Percentiles rank a stretch among this genome's conserved stretches.
These are phyloP conservation scores for Cadophora sp. DNA, from an alignment of 2,329 filamentous ascomycete species.

Conservation along the genomic window DNA sequence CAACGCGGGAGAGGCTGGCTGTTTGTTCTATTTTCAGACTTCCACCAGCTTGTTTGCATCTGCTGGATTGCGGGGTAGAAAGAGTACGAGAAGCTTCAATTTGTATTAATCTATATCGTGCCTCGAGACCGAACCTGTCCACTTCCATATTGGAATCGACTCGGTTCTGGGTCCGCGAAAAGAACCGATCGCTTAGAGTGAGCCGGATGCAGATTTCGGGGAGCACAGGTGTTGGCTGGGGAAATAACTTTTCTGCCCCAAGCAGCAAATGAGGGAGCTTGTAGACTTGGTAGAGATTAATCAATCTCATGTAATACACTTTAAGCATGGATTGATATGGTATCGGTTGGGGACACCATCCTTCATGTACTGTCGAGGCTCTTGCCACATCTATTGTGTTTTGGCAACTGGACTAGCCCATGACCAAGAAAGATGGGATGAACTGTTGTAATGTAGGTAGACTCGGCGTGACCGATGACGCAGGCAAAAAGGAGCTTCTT, in stretches of 20 bases:
- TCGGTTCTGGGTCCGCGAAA: background rate
- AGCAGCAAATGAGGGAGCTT: background rate
- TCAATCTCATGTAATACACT: background rate
- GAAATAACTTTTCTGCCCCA: background rate
- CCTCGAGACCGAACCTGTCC: constrained; percentile 9
- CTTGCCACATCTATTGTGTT: background rate
- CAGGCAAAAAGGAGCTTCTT: background rate
- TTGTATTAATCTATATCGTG: constrained; percentile 23
- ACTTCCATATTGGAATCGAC: background rate
- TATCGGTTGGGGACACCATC: background rate
- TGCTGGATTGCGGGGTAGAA: constrained; percentile 17
- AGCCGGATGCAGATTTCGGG: background rate
- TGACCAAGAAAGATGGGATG: constrained; percentile 1
- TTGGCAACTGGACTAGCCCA: background rate
- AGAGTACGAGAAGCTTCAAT: constrained; percentile 16
- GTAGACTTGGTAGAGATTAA: background rate
- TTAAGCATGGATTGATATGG: background rate
- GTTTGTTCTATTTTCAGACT: constrained; percentile 14
- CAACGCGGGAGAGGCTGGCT: constrained; percentile 13
- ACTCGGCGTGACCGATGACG: background rate
- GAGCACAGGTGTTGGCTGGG: background rate
- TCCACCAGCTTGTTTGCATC: constrained; percentile 3
- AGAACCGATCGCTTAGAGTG: background rate
- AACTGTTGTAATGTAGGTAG: background rate
- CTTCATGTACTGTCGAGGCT: background rate